A percentile compares a stretch with the other conserved stretches of the same genome.
phyloP scores from a whole-genome alignment of 164 flowering plant species.

The Vitis riparia region DNA sequence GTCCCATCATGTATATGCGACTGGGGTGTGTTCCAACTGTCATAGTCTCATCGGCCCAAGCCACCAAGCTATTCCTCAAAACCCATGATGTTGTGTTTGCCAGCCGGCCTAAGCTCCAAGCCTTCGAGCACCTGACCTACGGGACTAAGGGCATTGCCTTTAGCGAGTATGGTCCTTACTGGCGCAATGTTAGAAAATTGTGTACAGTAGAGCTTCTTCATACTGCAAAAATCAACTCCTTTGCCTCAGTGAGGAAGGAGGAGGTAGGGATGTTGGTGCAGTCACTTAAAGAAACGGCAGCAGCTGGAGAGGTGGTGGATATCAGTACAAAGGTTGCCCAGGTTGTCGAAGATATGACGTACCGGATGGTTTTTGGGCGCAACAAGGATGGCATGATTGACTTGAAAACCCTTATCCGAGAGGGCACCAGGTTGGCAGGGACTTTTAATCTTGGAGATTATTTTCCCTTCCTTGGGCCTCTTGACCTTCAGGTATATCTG shows the following conservation, averaged over 20 bases:
- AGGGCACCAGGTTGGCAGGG: slow-evolving; percentile 14
- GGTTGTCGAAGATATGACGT: slow-evolving; percentile 11
- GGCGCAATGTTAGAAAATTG: slow-evolving; percentile 23
- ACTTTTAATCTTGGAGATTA: slow-evolving; percentile 29
- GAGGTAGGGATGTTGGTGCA: not conserved
- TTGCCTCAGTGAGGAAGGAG: slow-evolving; percentile 13
- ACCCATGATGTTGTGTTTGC: slow-evolving; percentile 8
- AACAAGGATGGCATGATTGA: slow-evolving; percentile 6
- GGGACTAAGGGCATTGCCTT: slow-evolving; percentile 12
- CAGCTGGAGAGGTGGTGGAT: not conserved
- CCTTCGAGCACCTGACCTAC: slow-evolving; percentile 13
- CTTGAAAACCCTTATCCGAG: slow-evolving; percentile 9
- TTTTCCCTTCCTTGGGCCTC: slow-evolving; percentile 17
- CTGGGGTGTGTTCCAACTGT: too few relatives aligned
- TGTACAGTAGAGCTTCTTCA: slow-evolving; percentile 26
- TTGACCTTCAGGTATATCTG: slow-evolving; percentile 22
- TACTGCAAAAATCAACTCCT: slow-evolving; percentile 15
- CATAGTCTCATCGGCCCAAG: too few relatives aligned
- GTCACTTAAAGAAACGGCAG: too few relatives aligned
- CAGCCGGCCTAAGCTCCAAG: slow-evolving; percentile 14
- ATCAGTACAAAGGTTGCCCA: slow-evolving; percentile 6
- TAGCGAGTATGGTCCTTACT: slow-evolving; percentile 25
- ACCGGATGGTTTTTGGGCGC: slow-evolving; percentile 14
- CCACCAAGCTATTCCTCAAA: too few relatives aligned
- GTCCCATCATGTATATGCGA: too few relatives aligned